Base-by-base conservation (phyloP, 257 asterid species). In the Jasminum sambac region DNA sequence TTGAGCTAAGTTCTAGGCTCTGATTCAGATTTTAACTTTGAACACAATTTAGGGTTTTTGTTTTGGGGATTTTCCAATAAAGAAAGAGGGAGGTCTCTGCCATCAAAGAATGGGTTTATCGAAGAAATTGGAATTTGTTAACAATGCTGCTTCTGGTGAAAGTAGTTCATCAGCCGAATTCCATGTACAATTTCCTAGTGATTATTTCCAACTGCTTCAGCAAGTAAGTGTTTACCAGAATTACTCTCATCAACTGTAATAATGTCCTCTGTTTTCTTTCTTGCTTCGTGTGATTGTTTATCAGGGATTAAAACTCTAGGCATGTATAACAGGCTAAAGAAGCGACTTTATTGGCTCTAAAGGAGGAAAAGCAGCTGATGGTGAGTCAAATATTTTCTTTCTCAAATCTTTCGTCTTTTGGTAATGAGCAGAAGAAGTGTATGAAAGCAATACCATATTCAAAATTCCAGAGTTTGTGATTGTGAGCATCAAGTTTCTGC, bases 401-500 rank as follows among this genome's bases (percentile, higher is more conserved):
- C 39, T 61, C 42, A 19, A 19, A 16, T 69, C 40, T 67, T 67
- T 52, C n/a, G 0, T 71, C 34, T 46, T 36, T 36, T 19, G 55
- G 61, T 38, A 68, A 71, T 50, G 78, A 62, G 19, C 21, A 68
- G 69, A 68, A 68, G 65, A 71, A 62, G 81, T 63, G 75, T 77
- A 72, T 52, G 68, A 62, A 64, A 30, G 36, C 70, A 63, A 63
- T 69, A 74, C 57, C 43, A 77, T 73, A 79, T 67, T 50, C 68
- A 52, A 50, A 76, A 77, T 72, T 79, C 81, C 84, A 74, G 88
- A 83, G 79, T 83, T 77, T 81, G 87, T 86, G 89, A 87, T 77
- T 81, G 87, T 86, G 89, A 87, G 90, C 84, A 81, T 87, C 85
- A 58, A 84, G 88, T 86, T 90, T 92, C 81, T 90, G 76, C 84